These are phyloP conservation scores for Talaromyces sp. DNA, from an alignment of 2,329 filamentous ascomycete genomes.

Conservation along the genomic window DNA sequence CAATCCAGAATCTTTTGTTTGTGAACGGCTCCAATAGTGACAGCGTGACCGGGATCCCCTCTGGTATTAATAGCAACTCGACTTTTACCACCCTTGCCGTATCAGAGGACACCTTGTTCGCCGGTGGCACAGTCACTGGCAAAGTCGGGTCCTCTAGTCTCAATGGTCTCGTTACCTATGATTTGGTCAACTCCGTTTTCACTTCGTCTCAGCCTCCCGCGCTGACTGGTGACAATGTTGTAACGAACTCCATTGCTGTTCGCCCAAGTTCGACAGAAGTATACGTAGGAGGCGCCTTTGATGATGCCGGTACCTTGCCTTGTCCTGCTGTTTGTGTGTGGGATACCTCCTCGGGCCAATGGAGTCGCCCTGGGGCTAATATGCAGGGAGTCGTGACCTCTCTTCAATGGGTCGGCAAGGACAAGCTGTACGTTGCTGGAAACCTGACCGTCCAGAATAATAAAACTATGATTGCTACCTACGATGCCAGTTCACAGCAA, in stretches of 20 bases:
- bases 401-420: conserved; percentile 70
- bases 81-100: conserved; percentile 68
- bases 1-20: conserved; percentile 73
- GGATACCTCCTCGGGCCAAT: conserved; percentile 63
- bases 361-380: conserved; percentile 70
- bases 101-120: conserved; percentile 64
- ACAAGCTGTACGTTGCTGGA: conserved; percentile 69
- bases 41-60: conserved; percentile 61
- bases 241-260: conserved; percentile 70
- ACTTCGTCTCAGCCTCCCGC: conserved; percentile 65
- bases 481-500: conserved; percentile 58
- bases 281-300: conserved; percentile 81
- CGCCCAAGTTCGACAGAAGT: conserved; percentile 67
- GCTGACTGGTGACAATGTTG: conserved; percentile 59
- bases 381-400: conserved; percentile 64
- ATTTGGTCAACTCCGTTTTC: conserved; percentile 61
- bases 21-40: conserved; percentile 69
- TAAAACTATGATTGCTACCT: conserved; percentile 63
- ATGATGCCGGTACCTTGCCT: conserved; percentile 72
- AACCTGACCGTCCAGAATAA: conserved; percentile 65
- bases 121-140: conserved; percentile 74
- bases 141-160: conserved; percentile 55
- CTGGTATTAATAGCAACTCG: conserved; percentile 62
- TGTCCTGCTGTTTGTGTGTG: conserved; percentile 81
- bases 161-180: conserved; percentile 72